Conservation (phyloP, 176 grass and related monocot species). For the Bolboschoenus planiculmis region DNA sequence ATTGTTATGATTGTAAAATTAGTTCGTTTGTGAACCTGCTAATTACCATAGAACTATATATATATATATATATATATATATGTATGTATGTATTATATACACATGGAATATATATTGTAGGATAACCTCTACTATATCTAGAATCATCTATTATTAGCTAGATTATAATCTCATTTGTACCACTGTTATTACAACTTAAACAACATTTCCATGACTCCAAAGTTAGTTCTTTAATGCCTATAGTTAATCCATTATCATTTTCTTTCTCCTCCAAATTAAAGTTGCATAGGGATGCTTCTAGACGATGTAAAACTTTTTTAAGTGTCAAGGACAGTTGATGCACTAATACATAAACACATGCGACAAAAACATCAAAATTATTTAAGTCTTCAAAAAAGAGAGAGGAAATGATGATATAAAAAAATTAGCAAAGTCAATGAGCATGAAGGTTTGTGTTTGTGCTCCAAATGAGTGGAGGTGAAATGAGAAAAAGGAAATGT, state of each 20-base stretch:
- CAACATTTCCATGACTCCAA: no score
- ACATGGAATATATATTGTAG: no score
- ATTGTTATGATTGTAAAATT: no score
- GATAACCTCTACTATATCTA: no score
- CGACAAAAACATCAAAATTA: neutral
- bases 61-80: no score
- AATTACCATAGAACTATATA: no score
- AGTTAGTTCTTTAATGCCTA: no score
- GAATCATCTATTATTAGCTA: no score
- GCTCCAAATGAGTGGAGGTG: neutral
- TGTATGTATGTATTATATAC: no score
- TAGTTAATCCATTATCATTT: neutral
- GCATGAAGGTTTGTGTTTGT: neutral
- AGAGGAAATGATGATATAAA: neutral
- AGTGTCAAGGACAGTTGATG: neutral
- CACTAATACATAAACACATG: neutral
- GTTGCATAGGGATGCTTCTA: neutral
- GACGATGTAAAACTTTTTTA: neutral
- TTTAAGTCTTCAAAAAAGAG: neutral
- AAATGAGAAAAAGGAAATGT: neutral
- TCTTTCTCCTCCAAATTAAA: neutral
- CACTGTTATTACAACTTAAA: no score
- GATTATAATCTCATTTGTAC: no score
- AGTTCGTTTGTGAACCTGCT: no score
- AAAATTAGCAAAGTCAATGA: neutral